phyloP scores from a whole-genome alignment of 805 yeast genomes.

The Saccharomyces jurei region DNA sequence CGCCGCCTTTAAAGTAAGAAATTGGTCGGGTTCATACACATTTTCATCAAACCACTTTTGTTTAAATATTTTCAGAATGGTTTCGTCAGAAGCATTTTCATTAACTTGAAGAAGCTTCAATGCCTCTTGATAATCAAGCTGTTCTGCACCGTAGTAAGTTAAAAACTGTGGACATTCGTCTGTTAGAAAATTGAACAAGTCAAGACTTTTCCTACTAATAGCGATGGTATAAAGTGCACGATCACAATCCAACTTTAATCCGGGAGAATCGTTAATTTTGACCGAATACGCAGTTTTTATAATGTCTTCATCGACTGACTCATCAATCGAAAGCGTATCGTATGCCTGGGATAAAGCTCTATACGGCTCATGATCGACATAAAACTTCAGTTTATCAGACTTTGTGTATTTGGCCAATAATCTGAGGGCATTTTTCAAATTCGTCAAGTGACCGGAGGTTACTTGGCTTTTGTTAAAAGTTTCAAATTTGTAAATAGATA shows the following conservation, averaged over 20 bases:
- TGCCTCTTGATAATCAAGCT: slow-evolving; percentile 35
- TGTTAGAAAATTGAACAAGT: slow-evolving; percentile 48
- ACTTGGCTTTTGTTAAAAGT: slow-evolving; percentile 4
- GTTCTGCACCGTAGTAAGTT: slow-evolving; percentile 20
- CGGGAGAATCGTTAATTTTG: slow-evolving; percentile 46
- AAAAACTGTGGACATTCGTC: slow-evolving; percentile 26
- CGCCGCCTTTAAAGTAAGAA: slow-evolving; percentile 49
- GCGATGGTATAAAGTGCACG: slow-evolving; percentile 61
- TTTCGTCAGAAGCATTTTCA: slow-evolving; percentile 44
- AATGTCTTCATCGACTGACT: slow-evolving; percentile 57
- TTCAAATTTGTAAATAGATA: slow-evolving; percentile 31
- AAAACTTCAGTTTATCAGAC: slow-evolving; percentile 31
- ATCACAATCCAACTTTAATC: slow-evolving; percentile 34
- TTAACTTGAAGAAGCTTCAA: slow-evolving; percentile 42
- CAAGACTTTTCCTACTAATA: slow-evolving; percentile 44
- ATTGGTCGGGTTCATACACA: slow-evolving; percentile 34
- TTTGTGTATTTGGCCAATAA: slow-evolving; percentile 34
- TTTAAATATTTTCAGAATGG: slow-evolving; percentile 31
- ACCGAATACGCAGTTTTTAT: slow-evolving; percentile 68
- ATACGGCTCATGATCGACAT: slow-evolving; percentile 40
- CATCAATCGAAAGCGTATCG: slow-evolving; percentile 40
- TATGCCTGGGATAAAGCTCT: slow-evolving; percentile 43
- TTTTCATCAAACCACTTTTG: slow-evolving; percentile 24
- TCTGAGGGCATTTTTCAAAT: slow-evolving; percentile 34
- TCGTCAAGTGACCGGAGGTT: slow-evolving; percentile 11